phyloP scores from a whole-genome alignment of 129 eudicot species.

The Tagetes erecta region DNA sequence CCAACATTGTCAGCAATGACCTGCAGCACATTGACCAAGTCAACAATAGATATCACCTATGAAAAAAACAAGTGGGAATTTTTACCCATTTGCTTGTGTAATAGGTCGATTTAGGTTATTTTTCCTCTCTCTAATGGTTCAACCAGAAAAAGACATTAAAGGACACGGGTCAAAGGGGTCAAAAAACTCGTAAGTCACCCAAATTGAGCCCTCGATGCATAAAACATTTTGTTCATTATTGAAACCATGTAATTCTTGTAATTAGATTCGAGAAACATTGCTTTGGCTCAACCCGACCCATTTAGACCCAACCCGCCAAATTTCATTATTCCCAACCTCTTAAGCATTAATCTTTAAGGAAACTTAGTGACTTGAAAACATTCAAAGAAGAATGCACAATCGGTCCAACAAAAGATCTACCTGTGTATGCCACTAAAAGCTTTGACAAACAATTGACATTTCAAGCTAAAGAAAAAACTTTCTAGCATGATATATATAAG shows the following conservation, averaged over 20 bases:
- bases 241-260: not conserved
- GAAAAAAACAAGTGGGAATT: not conserved
- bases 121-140: not conserved
- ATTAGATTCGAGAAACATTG: not conserved
- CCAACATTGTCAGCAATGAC: constrained; percentile 93
- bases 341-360: not conserved
- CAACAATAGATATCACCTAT: not conserved
- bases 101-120: not conserved
- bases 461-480: not conserved
- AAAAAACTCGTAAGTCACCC: not conserved
- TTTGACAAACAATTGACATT: not conserved
- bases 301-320: not conserved
- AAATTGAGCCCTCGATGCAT: not conserved
- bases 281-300: not conserved
- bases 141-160: not conserved
- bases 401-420: not conserved
- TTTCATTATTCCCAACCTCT: not conserved
- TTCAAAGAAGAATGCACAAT: not conserved
- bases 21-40: constrained; percentile 35
- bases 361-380: not conserved
- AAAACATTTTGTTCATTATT: not conserved
- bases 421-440: not conserved
- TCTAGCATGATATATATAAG: not conserved
- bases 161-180: not conserved
- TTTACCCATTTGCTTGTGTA: not conserved